Conservation (phyloP, 1,284 basidiomycete species). For the Ustilago shanxiensis region DNA sequence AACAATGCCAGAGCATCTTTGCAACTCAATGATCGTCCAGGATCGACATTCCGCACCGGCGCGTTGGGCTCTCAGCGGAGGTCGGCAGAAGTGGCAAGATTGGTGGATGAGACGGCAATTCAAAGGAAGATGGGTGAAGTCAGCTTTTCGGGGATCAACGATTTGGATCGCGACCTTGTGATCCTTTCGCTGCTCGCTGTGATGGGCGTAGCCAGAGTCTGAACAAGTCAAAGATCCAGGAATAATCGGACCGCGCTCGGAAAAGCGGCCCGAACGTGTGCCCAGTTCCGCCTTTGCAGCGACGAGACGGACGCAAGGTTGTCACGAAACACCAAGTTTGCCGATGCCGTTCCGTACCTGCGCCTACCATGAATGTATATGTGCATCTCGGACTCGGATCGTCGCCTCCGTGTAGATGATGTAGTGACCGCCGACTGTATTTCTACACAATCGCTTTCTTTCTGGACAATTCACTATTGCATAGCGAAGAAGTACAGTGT, state of each 20-base stretch:
- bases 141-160: conserved; percentile 7
- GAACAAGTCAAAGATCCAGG: not conserved
- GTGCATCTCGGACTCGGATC: not conserved
- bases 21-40: conserved; percentile 20
- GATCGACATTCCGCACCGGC: not conserved
- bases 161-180: conserved; percentile 32
- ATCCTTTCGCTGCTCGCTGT: conserved; percentile 38
- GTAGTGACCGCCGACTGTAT: too few relatives aligned
- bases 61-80: not conserved
- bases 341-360: not conserved
- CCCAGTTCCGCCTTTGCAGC: not conserved
- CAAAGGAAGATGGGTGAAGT: conserved; percentile 32
- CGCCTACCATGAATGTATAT: not conserved
- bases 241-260: conserved; percentile 12
- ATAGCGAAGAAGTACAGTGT: not conserved
- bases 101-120: not conserved
- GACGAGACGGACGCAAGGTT: not conserved
- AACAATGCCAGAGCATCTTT: conserved; percentile 37
- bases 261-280: not conserved
- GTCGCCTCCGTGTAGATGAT: not conserved
- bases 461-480: not conserved
- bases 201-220: conserved; percentile 31
- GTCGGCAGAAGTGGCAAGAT: not conserved
- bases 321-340: not conserved
- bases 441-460: not conserved